phyloP scores from a whole-genome alignment of 257 asterid genomes.

The Misopates orontium region DNA sequence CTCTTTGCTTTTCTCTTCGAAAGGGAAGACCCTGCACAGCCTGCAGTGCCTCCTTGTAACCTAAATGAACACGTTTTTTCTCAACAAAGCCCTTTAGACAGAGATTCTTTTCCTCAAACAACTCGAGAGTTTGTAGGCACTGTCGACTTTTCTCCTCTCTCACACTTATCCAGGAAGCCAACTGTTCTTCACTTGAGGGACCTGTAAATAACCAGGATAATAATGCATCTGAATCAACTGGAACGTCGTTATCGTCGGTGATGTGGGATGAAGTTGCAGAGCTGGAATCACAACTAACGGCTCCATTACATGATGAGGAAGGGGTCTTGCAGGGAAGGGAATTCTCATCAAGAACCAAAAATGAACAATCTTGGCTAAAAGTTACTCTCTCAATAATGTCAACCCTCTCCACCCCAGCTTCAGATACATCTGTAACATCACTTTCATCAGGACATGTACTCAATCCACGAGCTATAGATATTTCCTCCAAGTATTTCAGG shows the following conservation, averaged over 20 bases:
- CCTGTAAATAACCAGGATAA: constrained; percentile 84
- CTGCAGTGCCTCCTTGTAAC: no score
- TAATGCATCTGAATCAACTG: constrained; percentile 72
- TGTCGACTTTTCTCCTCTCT: constrained; percentile 76
- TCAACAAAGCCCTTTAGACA: no score
- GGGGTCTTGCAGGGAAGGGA: constrained; percentile 55
- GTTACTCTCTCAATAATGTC: constrained; percentile 59
- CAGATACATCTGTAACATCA: no score
- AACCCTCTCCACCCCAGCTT: constrained; percentile 36
- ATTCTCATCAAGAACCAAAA: constrained; percentile 66
- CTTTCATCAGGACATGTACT: constrained; percentile 62
- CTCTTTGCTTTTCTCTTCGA: no score
- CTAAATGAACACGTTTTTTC: no score
- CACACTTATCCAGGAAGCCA: constrained; percentile 60
- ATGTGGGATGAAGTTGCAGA: constrained; percentile 37
- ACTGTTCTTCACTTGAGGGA: constrained; percentile 67
- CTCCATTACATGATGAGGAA: constrained; percentile 32
- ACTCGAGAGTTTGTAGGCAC: constrained; percentile 63
- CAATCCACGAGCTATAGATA: constrained; percentile 66
- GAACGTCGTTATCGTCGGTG: constrained; percentile 42
- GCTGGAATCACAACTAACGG: constrained; percentile 36
- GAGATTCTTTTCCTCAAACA: no score
- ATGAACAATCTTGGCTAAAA: constrained; percentile 63
- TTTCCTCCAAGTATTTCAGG: no score
- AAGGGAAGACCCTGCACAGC: no score